Evolutionary conservation across 1,284 basidiomycete species (phyloP), one percentile per base, ranked within the genome.

Genomic region (Schizopora paradoxa): DNA sequence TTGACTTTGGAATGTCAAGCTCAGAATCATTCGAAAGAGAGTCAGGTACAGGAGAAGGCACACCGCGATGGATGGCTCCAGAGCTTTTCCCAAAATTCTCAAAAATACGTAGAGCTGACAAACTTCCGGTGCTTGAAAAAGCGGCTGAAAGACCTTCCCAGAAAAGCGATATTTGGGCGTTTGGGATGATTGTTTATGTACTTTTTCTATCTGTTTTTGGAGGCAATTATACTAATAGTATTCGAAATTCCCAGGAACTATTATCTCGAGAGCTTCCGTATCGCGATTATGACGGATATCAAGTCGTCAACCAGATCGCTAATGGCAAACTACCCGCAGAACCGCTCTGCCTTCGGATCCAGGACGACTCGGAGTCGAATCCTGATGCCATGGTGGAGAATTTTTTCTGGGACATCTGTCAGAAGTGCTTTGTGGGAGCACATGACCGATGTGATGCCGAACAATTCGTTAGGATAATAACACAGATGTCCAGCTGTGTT

Each of bases 1-100:
- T 38, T 34, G 45, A 47, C 16, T 47, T 47, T 35, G 45, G 45
- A 13, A 19, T 38, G n/a, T 41, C 45, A 21, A 28, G 45, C 3
- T 25, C 42, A 22, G n/a, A n/a, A 6, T 41, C 43, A 8, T 27
- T 45, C n/a, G 43, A 22, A 38, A 6, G 7, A 8, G 8, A 27
- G 6, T 37, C 43, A 19, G 18, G 23, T 11, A 37, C 11, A 11
- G 5, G n/a, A 5, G 21, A 37, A 27, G 43, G 43, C 3, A 45
- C 43, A 22, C 8, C 32, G 8, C 19, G 22, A 1, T 45, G 39
- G 16, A 16, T 45, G 34, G 43, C 43, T 37, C 32, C 26, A 16
- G 43, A 45, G 26, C 43, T 45, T 2, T 16, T 38, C 6, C n/a
- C n/a, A n/a, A n/a, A n/a, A 37, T 18, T 7, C 23, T n/a, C n/a